Conservation (phyloP, 495 filamentous ascomycete genomes). For the Tuber borchii region DNA sequence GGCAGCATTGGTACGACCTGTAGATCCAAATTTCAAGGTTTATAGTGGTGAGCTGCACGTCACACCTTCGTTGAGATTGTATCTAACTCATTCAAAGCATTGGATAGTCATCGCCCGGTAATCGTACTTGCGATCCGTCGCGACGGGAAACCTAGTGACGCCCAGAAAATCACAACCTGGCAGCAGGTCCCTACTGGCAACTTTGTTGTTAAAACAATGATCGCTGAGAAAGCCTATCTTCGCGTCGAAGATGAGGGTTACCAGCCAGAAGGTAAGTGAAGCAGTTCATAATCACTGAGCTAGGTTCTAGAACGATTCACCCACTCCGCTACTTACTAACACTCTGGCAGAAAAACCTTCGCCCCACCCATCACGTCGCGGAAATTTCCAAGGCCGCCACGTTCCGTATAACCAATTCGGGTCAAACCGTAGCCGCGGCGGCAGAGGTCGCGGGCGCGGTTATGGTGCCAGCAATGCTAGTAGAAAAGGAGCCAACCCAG, state of each 20-base stretch:
- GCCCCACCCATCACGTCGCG: conserved; percentile 13
- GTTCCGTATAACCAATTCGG: conserved; percentile 20
- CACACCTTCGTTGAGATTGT: background rate
- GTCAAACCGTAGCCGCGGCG: conserved; percentile 29
- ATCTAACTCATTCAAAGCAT: background rate
- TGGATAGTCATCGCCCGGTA: conserved; percentile 57
- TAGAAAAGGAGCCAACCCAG: conserved; percentile 14
- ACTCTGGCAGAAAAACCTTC: conserved; percentile 27
- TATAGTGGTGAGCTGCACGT: conserved; percentile 50
- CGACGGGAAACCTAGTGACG: conserved; percentile 69
- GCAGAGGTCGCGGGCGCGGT: conserved; percentile 42
- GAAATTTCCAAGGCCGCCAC: conserved; percentile 25
- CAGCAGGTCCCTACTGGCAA: conserved; percentile 55
- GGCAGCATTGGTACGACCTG: conserved; percentile 71
- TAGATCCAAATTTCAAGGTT: conserved; percentile 56
- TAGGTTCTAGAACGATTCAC: conserved; percentile 11
- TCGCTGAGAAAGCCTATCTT: conserved; percentile 79
- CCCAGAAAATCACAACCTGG: conserved; percentile 78
- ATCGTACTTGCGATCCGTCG: conserved; percentile 68
- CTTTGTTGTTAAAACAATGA: conserved; percentile 66
- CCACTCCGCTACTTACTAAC: conserved; percentile 23
- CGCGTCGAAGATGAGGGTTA: conserved; percentile 64
- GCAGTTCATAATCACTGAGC: conserved; percentile 40
- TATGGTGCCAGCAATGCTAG: conserved; percentile 42
- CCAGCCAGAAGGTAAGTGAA: conserved; percentile 48